These are phyloP conservation scores for Botrytis medusae DNA, from an alignment of 2,329 filamentous ascomycete genomes.

Conservation along the genomic window DNA sequence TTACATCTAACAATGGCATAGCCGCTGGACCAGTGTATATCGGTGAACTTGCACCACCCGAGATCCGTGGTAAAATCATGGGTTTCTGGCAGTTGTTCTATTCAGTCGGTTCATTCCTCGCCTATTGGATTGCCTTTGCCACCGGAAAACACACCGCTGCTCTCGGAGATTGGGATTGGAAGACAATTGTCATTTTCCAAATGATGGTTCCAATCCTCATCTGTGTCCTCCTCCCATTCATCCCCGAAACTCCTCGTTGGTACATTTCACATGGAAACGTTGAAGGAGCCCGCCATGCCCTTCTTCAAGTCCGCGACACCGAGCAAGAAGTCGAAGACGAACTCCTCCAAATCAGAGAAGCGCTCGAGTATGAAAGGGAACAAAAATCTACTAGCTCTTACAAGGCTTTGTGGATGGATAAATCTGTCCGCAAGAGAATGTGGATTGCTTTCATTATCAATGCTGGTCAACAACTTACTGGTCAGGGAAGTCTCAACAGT, in stretches of 20 bases:
- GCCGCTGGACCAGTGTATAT: slow-evolving; percentile 64
- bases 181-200: slow-evolving; percentile 71
- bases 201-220: slow-evolving; percentile 65
- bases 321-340: slow-evolving; percentile 63
- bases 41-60: slow-evolving; percentile 62
- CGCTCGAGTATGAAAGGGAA: slow-evolving; percentile 71
- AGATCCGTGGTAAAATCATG: slow-evolving; percentile 68
- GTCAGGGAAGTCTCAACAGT: slow-evolving; percentile 63
- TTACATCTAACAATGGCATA: background rate
- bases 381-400: slow-evolving; percentile 60
- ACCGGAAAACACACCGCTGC: slow-evolving; percentile 27
- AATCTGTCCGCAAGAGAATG: slow-evolving; percentile 65
- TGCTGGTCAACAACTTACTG: slow-evolving; percentile 49
- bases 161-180: slow-evolving; percentile 69
- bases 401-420: slow-evolving; percentile 67
- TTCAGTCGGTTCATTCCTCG: slow-evolving; percentile 50
- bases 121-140: slow-evolving; percentile 35
- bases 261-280: slow-evolving; percentile 58
- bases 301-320: slow-evolving; percentile 60
- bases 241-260: slow-evolving; percentile 70
- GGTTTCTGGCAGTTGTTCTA: slow-evolving; percentile 70
- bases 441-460: slow-evolving; percentile 66
- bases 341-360: slow-evolving; percentile 62
- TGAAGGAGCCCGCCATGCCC: slow-evolving; percentile 46
- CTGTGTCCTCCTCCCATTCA: slow-evolving; percentile 60